A percentile compares a stretch with the other conserved stretches of the same genome.
Conservation (phyloP, 2,329 filamentous ascomycete species). For the Sporothrix curviconia region DNA sequence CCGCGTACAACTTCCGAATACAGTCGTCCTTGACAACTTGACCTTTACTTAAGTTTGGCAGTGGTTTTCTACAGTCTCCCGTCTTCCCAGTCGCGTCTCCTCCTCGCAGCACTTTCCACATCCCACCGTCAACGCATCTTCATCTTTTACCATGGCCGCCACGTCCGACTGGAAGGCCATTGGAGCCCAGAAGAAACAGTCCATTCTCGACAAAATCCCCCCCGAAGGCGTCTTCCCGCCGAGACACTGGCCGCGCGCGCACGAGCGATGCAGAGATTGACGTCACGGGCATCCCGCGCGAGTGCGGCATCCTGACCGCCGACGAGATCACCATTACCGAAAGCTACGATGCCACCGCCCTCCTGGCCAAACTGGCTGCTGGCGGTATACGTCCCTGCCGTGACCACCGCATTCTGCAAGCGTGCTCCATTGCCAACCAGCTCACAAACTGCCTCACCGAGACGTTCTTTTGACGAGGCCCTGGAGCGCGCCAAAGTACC, state of each 20-base stretch:
- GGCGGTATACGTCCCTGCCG: not conserved
- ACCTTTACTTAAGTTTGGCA: too few species aligned
- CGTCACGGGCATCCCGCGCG: slow-evolving; percentile 2
- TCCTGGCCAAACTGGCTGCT: slow-evolving; percentile 1
- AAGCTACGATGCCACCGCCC: not conserved
- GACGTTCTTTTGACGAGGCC: slow-evolving; percentile 30
- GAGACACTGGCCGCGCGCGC: not conserved
- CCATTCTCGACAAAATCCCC: not conserved
- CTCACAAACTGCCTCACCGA: slow-evolving; percentile 38
- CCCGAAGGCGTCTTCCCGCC: not conserved
- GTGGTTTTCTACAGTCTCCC: too few species aligned
- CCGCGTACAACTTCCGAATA: too few species aligned
- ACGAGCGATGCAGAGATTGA: not conserved
- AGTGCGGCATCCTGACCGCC: slow-evolving; percentile 9
- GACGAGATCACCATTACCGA: slow-evolving; percentile 14
- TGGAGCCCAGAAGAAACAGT: not conserved
- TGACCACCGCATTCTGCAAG: slow-evolving; percentile 11
- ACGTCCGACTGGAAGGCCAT: not conserved
- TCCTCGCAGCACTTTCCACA: not conserved
- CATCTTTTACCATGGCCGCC: not conserved
- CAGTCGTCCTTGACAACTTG: too few species aligned
- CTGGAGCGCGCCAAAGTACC: slow-evolving; percentile 26
- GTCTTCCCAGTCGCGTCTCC: too few species aligned
- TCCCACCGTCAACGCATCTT: not conserved
- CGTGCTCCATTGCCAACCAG: slow-evolving; percentile 14